Base-by-base conservation (phyloP, 208 protist species). In the Herpetomonas samuelpessoai region DNA sequence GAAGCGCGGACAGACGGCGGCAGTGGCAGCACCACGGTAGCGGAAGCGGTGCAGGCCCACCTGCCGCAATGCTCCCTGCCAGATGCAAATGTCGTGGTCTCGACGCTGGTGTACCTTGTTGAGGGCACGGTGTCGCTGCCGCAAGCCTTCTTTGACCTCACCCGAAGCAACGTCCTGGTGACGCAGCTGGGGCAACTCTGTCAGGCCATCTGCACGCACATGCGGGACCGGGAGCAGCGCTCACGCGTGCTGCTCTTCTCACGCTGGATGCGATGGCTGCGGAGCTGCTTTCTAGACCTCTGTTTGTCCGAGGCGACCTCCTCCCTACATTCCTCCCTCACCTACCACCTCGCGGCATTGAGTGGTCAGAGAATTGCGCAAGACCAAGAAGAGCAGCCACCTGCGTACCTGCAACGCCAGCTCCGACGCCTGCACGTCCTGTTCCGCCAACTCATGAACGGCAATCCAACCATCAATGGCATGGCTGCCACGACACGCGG, bases 171-270 rank as follows among this genome's bases (percentile, higher is more conserved):
- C 22, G 27, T 65, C 19, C 24, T 65, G 14, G 21, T 58, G 14
- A 57, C 14, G 18, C 30, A 57, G 14, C 58, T 54, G 12, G 49
- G 18, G 16, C 19, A 57, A 27, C 26, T 65, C 28, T 50, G 41
- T 27, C 60, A 65, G 49, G 21, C n/a, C 27, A 39, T 65, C 28
- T 55, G 44, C 48, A n/a, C 44, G 29, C 47, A 58, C 35, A 6
- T 65, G 10, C 60, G 35, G 27, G 49, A 39, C 10, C 39, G 27
- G 3, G 60, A 65, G 38, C 27, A 45, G 16, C 28, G 28, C 7
- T 47, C 60, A 45, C 12, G 6, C 10, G 44, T 65, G 22, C 12
- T 65, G 25, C 25, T 65, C 31, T 58, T 65, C 24, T 4, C 29
- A 14, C 46, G 46, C 22, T 65, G 60, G 60, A 39, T 38, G 39